Conservation (phyloP, 352 stramenopile species). For the Phytophthora chlamydospora region DNA sequence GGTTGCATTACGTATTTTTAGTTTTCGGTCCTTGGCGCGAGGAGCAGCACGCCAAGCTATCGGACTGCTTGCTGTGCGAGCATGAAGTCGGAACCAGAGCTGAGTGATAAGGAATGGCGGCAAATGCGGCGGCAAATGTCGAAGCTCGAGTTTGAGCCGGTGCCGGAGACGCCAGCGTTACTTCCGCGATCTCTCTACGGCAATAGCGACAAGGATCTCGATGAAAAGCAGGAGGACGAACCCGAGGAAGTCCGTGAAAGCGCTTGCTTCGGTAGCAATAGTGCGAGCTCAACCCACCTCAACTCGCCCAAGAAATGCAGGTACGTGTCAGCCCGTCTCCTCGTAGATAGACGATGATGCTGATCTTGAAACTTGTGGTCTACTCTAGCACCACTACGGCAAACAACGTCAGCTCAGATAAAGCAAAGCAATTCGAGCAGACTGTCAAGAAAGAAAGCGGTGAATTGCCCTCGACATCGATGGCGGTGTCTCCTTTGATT, state of each 20-base stretch:
- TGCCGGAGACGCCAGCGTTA: slow-evolving; percentile 59
- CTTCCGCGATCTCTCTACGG: slow-evolving; percentile 45
- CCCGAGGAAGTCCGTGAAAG: slow-evolving; percentile 1
- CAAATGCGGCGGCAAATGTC: slow-evolving; percentile 61
- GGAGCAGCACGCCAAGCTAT: no score
- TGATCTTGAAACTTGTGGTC: slow-evolving; percentile 8
- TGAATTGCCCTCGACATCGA: slow-evolving; percentile 39
- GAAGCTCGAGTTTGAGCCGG: slow-evolving; percentile 67
- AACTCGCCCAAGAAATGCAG: slow-evolving; percentile 20
- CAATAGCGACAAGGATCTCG: slow-evolving; percentile 19
- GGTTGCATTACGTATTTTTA: slow-evolving; percentile 4
- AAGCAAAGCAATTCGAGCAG: background rate
- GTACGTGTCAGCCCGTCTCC: background rate
- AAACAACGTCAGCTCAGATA: background rate
- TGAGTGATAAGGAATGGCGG: slow-evolving; percentile 64
- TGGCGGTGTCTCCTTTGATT: slow-evolving; percentile 27
- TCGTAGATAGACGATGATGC: background rate
- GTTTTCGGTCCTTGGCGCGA: no score
- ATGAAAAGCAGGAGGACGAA: slow-evolving; percentile 12
- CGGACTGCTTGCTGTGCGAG: no score
- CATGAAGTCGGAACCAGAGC: slow-evolving; percentile 26
- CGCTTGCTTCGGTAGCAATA: background rate
- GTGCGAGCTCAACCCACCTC: slow-evolving; percentile 7
- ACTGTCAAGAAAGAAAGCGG: slow-evolving; percentile 1
- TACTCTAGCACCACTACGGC: background rate